These are phyloP conservation scores for Penicillium pulvis DNA, from an alignment of 495 filamentous ascomycete species.

Conservation along the genomic window DNA sequence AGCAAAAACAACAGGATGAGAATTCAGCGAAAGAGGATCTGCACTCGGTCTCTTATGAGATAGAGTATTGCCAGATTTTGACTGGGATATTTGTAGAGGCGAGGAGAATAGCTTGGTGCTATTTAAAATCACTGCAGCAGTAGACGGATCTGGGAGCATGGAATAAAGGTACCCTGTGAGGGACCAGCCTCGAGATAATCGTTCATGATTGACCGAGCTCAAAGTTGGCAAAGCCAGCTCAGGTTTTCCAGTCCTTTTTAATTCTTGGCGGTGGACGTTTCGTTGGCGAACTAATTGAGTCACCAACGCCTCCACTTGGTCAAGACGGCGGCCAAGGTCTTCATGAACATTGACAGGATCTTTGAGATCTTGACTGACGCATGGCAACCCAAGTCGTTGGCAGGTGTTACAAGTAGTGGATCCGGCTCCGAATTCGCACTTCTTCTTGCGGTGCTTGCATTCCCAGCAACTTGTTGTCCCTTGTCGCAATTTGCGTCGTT, in stretches of 20 bases:
- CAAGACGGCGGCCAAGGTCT: slow-evolving; percentile 17
- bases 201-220: slow-evolving; percentile 16
- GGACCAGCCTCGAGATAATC: slow-evolving; percentile 14
- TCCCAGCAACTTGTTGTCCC: slow-evolving; percentile 44
- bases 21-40: slow-evolving; percentile 27
- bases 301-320: slow-evolving; percentile 26
- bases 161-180: slow-evolving; percentile 18
- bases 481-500: slow-evolving; percentile 33
- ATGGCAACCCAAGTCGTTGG: slow-evolving; percentile 26
- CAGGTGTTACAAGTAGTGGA: slow-evolving; percentile 43
- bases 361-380: slow-evolving; percentile 28
- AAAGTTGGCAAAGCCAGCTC: slow-evolving; percentile 6
- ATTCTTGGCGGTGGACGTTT: neutral
- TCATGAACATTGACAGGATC: slow-evolving; percentile 6
- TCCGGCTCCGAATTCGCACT: slow-evolving; percentile 28
- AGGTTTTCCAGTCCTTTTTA: neutral
- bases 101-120: slow-evolving; percentile 15
- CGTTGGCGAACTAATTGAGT: slow-evolving; percentile 20
- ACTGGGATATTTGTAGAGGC: slow-evolving; percentile 16
- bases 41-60: neutral
- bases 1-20: slow-evolving; percentile 48
- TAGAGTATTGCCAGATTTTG: neutral
- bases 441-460: slow-evolving; percentile 42
- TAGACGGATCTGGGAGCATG: slow-evolving; percentile 13
- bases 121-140: slow-evolving; percentile 14